Conservation (phyloP, 768 basidiomycete species). For the Boletus sp. region DNA sequence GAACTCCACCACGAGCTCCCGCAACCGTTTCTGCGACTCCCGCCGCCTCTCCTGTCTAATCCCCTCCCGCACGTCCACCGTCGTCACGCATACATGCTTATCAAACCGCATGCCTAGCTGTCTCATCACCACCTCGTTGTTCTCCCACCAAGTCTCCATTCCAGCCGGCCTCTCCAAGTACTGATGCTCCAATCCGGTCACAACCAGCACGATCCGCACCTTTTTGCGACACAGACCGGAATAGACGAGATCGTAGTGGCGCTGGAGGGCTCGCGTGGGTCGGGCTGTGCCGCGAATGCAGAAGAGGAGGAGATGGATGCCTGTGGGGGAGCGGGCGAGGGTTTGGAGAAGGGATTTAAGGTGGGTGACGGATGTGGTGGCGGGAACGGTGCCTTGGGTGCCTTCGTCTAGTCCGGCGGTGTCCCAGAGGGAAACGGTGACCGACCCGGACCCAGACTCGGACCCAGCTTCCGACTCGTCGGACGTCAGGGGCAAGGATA, state of each 20-base stretch:
- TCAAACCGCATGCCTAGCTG: slow-evolving; percentile 1
- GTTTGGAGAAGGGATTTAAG: neutral
- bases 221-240: neutral
- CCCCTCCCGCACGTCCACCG: neutral
- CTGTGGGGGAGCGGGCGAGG: neutral
- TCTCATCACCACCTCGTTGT: neutral
- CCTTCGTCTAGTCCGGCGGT: slow-evolving; percentile 5
- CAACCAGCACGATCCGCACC: slow-evolving; percentile 5
- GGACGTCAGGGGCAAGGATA: neutral
- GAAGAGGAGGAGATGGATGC: slow-evolving; percentile 1
- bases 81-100: neutral
- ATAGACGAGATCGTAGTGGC: slow-evolving; percentile 1
- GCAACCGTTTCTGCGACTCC: neutral
- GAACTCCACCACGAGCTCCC: neutral
- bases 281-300: slow-evolving; percentile 4
- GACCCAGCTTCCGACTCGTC: neutral
- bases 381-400: neutral
- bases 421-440: slow-evolving; percentile 1
- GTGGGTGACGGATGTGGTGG: neutral
- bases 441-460: no score
- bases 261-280: neutral
- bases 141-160: slow-evolving; percentile 7
- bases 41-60: neutral
- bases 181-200: slow-evolving; percentile 1
- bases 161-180: neutral